These are phyloP conservation scores for Lojkania enalia DNA, from an alignment of 2,329 filamentous ascomycete species.

Conservation along the genomic window DNA sequence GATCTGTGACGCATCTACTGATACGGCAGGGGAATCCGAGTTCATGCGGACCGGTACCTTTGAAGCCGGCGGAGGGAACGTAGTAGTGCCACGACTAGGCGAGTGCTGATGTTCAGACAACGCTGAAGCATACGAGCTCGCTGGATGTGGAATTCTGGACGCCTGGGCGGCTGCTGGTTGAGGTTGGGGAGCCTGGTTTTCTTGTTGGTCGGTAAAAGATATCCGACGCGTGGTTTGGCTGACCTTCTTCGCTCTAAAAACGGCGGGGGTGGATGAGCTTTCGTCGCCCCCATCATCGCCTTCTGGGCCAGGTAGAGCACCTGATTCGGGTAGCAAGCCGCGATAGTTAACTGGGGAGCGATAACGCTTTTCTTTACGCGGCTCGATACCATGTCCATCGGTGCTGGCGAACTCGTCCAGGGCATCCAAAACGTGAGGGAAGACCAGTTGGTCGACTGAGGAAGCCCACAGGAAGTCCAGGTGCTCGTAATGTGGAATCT, in stretches of 20 bases:
- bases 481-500: conserved; percentile 93
- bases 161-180: conserved; percentile 19
- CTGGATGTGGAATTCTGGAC: conserved; percentile 24
- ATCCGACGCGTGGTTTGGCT: conserved; percentile 23
- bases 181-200: conserved; percentile 13
- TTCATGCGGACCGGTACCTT: conserved; percentile 24
- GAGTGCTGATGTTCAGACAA: conserved; percentile 23
- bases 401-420: conserved; percentile 65
- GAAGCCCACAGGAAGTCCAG: conserved; percentile 94
- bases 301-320: conserved; percentile 22
- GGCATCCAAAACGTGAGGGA: conserved; percentile 88
- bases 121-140: conserved; percentile 16
- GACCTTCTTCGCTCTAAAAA: conserved; percentile 24
- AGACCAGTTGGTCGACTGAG: conserved; percentile 82
- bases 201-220: conserved; percentile 11
- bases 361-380: conserved; percentile 27
- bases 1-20: conserved; percentile 30
- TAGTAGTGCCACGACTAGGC: conserved; percentile 22
- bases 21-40: conserved; percentile 25
- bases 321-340: conserved; percentile 30
- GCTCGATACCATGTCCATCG: conserved; percentile 7
- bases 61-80: conserved; percentile 25
- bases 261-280: conserved; percentile 26
- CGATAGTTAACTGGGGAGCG: conserved; percentile 35
- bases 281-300: conserved; percentile 34